Base-by-base conservation (phyloP, 805 yeast genomes). In the Spathaspora gorwiae region DNA sequence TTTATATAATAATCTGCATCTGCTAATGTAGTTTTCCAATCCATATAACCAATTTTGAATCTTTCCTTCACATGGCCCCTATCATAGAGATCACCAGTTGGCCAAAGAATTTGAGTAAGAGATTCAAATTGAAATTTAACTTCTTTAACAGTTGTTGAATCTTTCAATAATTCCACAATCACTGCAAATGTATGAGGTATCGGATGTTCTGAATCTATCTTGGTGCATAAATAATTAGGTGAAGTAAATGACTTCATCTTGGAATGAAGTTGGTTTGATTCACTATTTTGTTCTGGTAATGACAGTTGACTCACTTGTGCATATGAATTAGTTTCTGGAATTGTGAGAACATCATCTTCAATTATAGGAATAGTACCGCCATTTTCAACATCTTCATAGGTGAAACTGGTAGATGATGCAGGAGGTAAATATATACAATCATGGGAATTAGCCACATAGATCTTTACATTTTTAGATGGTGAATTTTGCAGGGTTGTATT, bases 161-260 rank as follows among this genome's bases (percentile, higher is more conserved):
- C 74, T 42, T 68, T 73, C 24, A 61, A 55, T 1, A 78, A 52
- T 42, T 78, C 75, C 1, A 79, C 51, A 5, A 79, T 64, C 2
- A 80, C 67, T 0, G 80, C 84, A 50, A 80, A 68, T 2, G 79
- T 77, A 53, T 77, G 80, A 1, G 82, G 74, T 1, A 76, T 72
- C 8, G 72, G 74, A 2, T 60, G 59, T 9, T 68, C 69, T 3
- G 66, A 49, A 45, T 72, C 76, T 6, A 70, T 63, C 30, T 59
- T 60, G 2, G 72, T 59, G 27, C 64, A 59, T 35, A 65, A 53
- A 42, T 65, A 70, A 47, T 67, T 67, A 1, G 74, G 71, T n/a
- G 68, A 61, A 14, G 44, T 48, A 55, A 64, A 57, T 12, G 46
- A 34, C 24, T 53, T 50, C 48, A 65, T 53, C 45, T 60, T 65